These are phyloP conservation scores for Trametes gibbosa DNA, from an alignment of 768 basidiomycete genomes.

Conservation along the genomic window DNA sequence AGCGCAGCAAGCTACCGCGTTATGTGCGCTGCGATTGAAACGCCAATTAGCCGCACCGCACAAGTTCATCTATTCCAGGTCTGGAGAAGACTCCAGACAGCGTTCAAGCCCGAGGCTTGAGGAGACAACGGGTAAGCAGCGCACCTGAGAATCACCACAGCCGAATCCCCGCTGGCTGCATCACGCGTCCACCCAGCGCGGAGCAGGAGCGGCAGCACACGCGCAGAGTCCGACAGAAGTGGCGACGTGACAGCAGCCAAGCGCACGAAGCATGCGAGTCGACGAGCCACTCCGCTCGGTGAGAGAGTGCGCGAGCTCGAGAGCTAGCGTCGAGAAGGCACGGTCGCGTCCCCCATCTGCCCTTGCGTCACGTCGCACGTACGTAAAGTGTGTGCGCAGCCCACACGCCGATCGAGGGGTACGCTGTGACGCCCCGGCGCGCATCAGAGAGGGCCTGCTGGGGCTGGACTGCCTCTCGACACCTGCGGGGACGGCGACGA, in stretches of 20 bases:
- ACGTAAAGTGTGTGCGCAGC: constrained; percentile 2
- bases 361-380: not conserved
- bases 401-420: not conserved
- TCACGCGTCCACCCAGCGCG: not conserved
- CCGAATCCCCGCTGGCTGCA: too few species aligned
- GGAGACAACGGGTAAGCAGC: too few species aligned
- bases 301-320: not conserved
- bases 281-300: not conserved
- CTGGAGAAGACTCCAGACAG: too few species aligned
- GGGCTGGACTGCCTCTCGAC: too few species aligned
- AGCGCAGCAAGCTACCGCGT: not conserved
- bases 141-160: too few species aligned
- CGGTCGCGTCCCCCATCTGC: too few species aligned
- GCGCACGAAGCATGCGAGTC: not conserved
- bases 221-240: not conserved
- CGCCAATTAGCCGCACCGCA: not conserved
- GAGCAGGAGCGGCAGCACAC: too few species aligned
- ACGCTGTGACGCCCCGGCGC: too few species aligned
- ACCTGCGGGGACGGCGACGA: not conserved
- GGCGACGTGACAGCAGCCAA: not conserved
- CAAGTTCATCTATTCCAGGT: too few species aligned
- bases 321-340: not conserved
- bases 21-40: not conserved
- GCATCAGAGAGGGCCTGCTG: too few species aligned
- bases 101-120: too few species aligned